Percentiles rank a stretch among this genome's conserved stretches.
phyloP scores from a whole-genome alignment of 495 filamentous ascomycete species.

The Extremus antarcticus region DNA sequence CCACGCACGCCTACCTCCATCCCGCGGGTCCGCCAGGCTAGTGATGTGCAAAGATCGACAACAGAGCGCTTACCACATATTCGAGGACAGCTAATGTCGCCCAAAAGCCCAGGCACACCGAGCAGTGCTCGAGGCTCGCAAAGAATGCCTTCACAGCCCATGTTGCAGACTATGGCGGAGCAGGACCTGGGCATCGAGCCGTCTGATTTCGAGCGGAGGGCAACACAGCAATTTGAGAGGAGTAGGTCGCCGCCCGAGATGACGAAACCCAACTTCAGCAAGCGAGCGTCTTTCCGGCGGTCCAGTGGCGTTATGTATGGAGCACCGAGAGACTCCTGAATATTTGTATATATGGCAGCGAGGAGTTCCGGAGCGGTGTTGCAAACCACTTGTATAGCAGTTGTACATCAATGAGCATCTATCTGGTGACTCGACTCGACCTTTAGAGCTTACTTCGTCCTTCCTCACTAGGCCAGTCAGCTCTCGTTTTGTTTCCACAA shows the following conservation, averaged over 20 bases:
- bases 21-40: background rate
- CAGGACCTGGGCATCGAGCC: slow-evolving; percentile 7
- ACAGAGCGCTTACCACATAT: background rate
- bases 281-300: background rate
- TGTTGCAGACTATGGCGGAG: background rate
- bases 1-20: slow-evolving; percentile 9
- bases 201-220: background rate
- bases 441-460: background rate
- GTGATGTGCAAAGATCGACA: background rate
- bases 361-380: background rate
- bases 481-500: background rate
- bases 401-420: background rate
- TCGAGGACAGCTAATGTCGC: slow-evolving; percentile 1
- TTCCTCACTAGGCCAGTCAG: background rate
- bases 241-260: background rate
- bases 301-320: slow-evolving; percentile 1
- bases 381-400: no score
- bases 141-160: background rate
- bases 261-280: background rate
- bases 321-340: no score
- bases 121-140: background rate
- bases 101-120: slow-evolving; percentile 7
- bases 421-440: background rate
- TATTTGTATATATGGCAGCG: background rate
- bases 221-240: background rate